Base-by-base conservation (phyloP, 208 protist genomes). In the Leishmania turanica region DNA sequence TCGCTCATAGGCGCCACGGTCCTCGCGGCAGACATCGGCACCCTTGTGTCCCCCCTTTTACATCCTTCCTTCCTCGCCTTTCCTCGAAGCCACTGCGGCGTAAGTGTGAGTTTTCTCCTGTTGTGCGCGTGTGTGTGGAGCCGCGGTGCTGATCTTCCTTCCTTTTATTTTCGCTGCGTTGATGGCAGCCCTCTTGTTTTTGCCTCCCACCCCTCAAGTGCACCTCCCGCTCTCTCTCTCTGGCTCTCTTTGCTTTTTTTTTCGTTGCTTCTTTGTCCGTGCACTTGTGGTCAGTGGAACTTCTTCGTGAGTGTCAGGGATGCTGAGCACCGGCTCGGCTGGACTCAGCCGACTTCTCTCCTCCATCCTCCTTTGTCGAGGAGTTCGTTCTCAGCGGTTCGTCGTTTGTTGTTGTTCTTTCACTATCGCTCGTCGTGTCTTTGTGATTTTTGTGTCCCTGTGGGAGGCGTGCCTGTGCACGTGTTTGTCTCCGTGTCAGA, bases 401-500 rank as follows among this genome's bases (percentile, higher is more conserved):
- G 45, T 49, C 45, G 45, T 49, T 51, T 86, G 4, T 69, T 71
- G 56, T 27, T 47, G 47, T 45, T 54, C n/a, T 51, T 73, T 21
- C 37, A 11, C 68, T n/a, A 78, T 21, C 40, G 15, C 71, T 19
- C 80, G 15, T 70, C 47, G n/a, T 76, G 24, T 84, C 65, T 73
- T 75, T 40, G 47, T 77, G 45, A 34, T 73, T 73, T n/a, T 72
- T 7, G 13, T 24, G 11, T 31, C 40, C 68, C 62, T 68, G 62
- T 68, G 62, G 34, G 11, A 6, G 21, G n/a, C 34, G 60, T 66
- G 65, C 13, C n/a, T 21, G 65, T 70, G 45, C 27, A 19, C 24
- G 21, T 73, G 15, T 40, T 53, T 2, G 27, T 42, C 7, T 56
- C 42, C 42, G 70, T 19, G 7, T 74, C 45, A 49, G 70, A n/a